These are phyloP conservation scores for Hyphopichia buzzinii DNA, from an alignment of 1,139 yeast species.

Conservation along the genomic window DNA sequence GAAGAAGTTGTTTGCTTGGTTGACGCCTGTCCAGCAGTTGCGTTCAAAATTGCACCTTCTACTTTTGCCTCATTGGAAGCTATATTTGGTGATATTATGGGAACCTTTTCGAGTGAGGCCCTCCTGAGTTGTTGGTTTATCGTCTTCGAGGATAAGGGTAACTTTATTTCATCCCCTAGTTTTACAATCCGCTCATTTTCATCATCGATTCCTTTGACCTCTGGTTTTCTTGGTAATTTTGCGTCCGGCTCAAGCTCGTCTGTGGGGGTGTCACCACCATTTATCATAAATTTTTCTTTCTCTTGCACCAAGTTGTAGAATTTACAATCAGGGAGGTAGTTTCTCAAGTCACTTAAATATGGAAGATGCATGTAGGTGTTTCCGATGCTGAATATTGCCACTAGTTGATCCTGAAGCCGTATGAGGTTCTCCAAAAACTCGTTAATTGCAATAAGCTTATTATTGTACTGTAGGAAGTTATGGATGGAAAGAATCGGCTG, in stretches of 20 bases:
- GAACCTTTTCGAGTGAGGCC: slow-evolving; percentile 12
- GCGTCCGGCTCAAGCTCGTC: slow-evolving; percentile 11
- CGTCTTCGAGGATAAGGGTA: slow-evolving; percentile 45
- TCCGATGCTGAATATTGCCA: slow-evolving; percentile 20
- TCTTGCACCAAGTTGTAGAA: slow-evolving; percentile 37
- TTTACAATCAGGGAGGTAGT: slow-evolving; percentile 31
- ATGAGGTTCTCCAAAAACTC: slow-evolving; percentile 42
- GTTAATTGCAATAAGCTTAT: slow-evolving; percentile 29
- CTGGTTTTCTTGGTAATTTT: slow-evolving; percentile 2
- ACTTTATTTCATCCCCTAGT: slow-evolving; percentile 33
- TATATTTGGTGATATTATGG: too few relatives aligned
- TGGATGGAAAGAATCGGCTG: slow-evolving; percentile 31
- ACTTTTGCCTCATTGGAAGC: too few relatives aligned
- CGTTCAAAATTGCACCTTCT: too few relatives aligned
- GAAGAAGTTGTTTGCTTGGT: too few relatives aligned
- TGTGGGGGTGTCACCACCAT: slow-evolving; percentile 17
- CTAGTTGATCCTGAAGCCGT: slow-evolving; percentile 28
- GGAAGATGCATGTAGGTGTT: slow-evolving; percentile 25
- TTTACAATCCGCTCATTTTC: slow-evolving; percentile 30
- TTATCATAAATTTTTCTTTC: slow-evolving; percentile 24
- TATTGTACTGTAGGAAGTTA: slow-evolving; percentile 28
- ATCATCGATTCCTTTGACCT: slow-evolving; percentile 10
- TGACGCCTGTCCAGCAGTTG: too few relatives aligned
- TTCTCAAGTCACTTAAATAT: slow-evolving; percentile 27
- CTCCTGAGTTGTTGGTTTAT: slow-evolving; percentile 35